Evolutionary conservation across 805 yeast species (phyloP), one percentile per base, ranked within the genome.

Genomic region (Starmerella sp.): DNA sequence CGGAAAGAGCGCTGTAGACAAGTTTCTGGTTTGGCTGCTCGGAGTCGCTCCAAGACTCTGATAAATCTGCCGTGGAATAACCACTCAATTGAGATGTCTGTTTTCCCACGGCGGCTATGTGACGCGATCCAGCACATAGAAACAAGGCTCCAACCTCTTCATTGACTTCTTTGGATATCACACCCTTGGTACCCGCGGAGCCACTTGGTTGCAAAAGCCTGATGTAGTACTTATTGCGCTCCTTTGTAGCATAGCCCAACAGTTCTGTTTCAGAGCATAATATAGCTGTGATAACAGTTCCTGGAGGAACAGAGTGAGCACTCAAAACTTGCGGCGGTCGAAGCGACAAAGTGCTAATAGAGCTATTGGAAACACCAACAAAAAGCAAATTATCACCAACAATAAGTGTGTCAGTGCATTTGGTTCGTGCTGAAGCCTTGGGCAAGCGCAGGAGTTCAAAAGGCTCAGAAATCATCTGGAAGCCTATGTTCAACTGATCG

Each of bases 241-340:
- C 71, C 6, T 52, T 39, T 1, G 62, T 60, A 8, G 65, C 68
- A 51, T 61, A 67, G 8, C 60, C 59, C 9, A 54, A 46, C 11
- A 52, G 46, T 3, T 52, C 52, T 1, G 36, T 46, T 2, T 52
- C 57, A 6, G 41, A 13, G 9, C 48, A 52, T 5, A 53, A 34
- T n/a, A 65, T 51, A 3, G 69, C 65, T 1, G 68, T 60, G 14
- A 69, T 56, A 4, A 44, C 39, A 10, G 65, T 63, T 13, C 62
- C 65, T 4, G 71, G 71, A 2, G 72, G 61, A 4, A 69, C 62
- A 8, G 71, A 61, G 43, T 63, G 63, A 0, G 72, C 64, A 58
- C 68, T 63, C 28, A 62, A 52, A 13, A 66, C 62, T 42, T 63
- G 67, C 8, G 73, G 71, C 22, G 73, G 73, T 8, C 57, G 53